Evolutionary conservation across 441 rosid genomes (phyloP), one percentile per base, ranked within the genome.

Genomic region (Croton setiger): DNA sequence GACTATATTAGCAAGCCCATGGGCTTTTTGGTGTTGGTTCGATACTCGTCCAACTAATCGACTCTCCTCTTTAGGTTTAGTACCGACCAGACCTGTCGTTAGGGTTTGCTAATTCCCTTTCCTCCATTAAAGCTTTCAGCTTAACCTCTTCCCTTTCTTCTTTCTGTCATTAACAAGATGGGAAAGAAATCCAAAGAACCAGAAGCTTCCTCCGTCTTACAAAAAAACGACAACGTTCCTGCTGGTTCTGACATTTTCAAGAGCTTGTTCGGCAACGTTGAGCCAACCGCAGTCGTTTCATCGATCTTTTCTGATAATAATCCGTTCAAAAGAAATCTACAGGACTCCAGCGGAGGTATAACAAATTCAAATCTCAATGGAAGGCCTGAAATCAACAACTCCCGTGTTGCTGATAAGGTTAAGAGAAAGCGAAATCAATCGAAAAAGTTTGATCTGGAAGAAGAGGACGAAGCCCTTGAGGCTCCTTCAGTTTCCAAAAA

Each of bases 271-370:
- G 84, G 88, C 18, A 76, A 67, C 52, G 70, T 51, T 7, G 64
- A 66, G 9, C 75, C 76, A 72, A 74, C 64, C 74, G 31, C 77
- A 9, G 76, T 73, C 27, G 73, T 63, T 56, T 71, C 87, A 47
- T 86, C 84, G 71, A 76, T 90, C 66, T 95, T 95, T 82, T 89
- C 95, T 49, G 90, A 88, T 60, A 75, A 59, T 71, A 95, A 95
- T 72, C 99, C 99, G 17, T 95, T 90, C 81, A 91, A 87, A 60
- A 80, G 98, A 64, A 88, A 90, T 69, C 72, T 78, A 52, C 54
- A 68, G 18, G 89, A 87, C 8, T 17, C 80, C 8, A 20, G 13
- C 21, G 3, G 3, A 31, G 11, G 4, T 5, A 31, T 57, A 14
- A 41, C 41, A 10, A 53, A 53, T 53, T 27, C 75, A 14, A 11